Evolutionary conservation across 306 rosid genomes (phyloP).

Genomic region (Notholithocarpus densiflorus): DNA sequence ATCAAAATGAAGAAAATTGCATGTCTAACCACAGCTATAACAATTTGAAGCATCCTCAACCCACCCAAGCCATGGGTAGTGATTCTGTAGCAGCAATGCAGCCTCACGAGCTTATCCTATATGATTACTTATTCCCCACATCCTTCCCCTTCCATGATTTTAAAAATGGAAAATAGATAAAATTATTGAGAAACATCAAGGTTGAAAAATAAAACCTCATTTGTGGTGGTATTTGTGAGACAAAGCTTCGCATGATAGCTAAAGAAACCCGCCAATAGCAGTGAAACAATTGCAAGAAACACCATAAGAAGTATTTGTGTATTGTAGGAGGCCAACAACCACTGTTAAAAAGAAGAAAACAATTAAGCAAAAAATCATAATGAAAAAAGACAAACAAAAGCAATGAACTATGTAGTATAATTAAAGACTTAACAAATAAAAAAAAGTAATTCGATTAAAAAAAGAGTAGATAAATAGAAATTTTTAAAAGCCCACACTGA

Average conservation of each 20-base stretch:
- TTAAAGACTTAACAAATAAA: no score
- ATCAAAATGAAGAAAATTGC: background rate
- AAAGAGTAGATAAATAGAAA: background rate
- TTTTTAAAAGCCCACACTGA: background rate
- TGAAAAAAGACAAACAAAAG: slow-evolving; percentile 3
- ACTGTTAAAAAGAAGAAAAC: slow-evolving; percentile 44
- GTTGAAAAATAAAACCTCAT: slow-evolving; percentile 61
- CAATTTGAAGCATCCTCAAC: background rate
- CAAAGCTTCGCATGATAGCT: slow-evolving; percentile 90
- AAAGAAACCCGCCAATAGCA: slow-evolving; percentile 78
- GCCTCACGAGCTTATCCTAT: background rate
- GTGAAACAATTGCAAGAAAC: slow-evolving; percentile 69
- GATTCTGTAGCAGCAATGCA: background rate
- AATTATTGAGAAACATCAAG: slow-evolving; percentile 8
- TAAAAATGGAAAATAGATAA: slow-evolving; percentile 1
- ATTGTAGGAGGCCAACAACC: slow-evolving; percentile 83
- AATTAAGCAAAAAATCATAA: slow-evolving; percentile 8
- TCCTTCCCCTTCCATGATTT: background rate
- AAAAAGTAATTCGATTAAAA: no score
- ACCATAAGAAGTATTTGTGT: slow-evolving; percentile 79
- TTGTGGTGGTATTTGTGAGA: slow-evolving; percentile 85
- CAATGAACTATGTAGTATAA: no score
- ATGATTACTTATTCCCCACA: background rate
- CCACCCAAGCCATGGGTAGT: background rate
- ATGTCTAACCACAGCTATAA: background rate